Base-by-base conservation (phyloP, 1,284 basidiomycete species). In the Leccinum pachyderme region DNA sequence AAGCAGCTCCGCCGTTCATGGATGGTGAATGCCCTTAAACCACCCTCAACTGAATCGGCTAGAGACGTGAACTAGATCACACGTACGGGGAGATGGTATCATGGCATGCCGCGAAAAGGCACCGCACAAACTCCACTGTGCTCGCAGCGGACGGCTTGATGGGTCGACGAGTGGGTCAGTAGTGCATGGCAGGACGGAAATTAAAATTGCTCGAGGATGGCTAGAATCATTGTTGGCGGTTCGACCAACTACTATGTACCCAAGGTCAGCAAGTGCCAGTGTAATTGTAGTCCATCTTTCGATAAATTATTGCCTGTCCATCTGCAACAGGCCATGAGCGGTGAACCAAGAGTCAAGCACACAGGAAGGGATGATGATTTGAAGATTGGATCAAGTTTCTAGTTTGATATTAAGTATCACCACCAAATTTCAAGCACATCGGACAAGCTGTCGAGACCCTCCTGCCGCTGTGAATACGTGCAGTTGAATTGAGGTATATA, bases 61-160 rank as follows among this genome's bases (percentile, higher is more conserved):
- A 39, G 37, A 39, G 37, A 39, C 18, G 12, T 22, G 37, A 22
- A 18, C 22, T 43, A 24, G 41, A 43, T 15, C 39, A 41, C 18
- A 22, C 41, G 39, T n/a, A 35, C 35, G n/a, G 22, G 22, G 25
- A n/a, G n/a, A 46, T 13, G 11, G 5, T 28, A 22, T 51, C 50
- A 29, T 13, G 41, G 25, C n/a, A 24, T 22, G 13, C 50, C 47
- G 27, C 7, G 31, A 15, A 32, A 11, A 39, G n/a, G 29, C 9
- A 18, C 56, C 55, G 55, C 39, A 58, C 28, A 58, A 56, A 52
- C 32, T 56, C 54, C 54, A 25, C 18, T 9, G 15, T 37, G 24
- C n/a, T 18, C 18, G 8, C n/a, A 37, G 8, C 11, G 35, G 35
- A 39, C 18, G 18, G 37, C 37, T 39, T 7, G 18, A 22, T 22